A percentile compares a stretch with the other conserved stretches of the same genome.
These are phyloP conservation scores for Pythium brachiatum DNA, from an alignment of 352 stramenopile species.

Conservation along the genomic window DNA sequence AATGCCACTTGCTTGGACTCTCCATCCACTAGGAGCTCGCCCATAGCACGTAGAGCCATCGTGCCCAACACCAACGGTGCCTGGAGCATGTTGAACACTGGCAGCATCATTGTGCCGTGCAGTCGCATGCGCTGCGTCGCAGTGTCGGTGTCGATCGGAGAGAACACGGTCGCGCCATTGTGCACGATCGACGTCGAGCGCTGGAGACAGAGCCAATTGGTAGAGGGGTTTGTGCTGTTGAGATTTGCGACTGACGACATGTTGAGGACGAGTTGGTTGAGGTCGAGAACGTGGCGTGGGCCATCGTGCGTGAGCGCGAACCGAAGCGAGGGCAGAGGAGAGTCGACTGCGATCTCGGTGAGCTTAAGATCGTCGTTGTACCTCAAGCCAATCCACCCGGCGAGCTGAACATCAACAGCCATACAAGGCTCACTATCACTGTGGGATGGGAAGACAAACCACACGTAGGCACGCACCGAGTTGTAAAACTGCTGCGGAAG, in stretches of 20 bases:
- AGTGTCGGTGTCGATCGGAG: conserved; percentile 38
- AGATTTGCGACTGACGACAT: neutral
- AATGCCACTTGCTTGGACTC: conserved; percentile 34
- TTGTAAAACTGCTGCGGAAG: conserved; percentile 67
- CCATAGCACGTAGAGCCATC: conserved; percentile 52
- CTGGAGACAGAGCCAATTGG: conserved; percentile 52
- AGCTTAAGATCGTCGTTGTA: conserved; percentile 45
- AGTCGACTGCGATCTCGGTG: conserved; percentile 33
- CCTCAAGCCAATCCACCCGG: conserved; percentile 46
- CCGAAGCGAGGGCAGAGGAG: conserved; percentile 33
- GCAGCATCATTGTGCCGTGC: conserved; percentile 42
- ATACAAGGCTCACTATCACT: neutral
- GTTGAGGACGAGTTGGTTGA: conserved; percentile 43
- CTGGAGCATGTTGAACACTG: conserved; percentile 73
- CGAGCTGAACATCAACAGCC: conserved; percentile 30
- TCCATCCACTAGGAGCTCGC: conserved; percentile 43
- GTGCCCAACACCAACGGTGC: conserved; percentile 54
- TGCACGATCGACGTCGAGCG: conserved; percentile 52
- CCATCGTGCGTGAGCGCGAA: conserved; percentile 49
- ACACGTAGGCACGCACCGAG: conserved; percentile 24
- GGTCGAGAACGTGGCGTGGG: conserved; percentile 31
- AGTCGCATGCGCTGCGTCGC: conserved; percentile 44
- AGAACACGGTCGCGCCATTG: conserved; percentile 47
- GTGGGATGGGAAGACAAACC: neutral
- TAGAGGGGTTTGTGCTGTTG: conserved; percentile 5